A percentile compares a stretch with the other conserved stretches of the same genome.
Evolutionary conservation across 768 basidiomycete species (phyloP).

Genomic region (Mycena rebaudengoi): DNA sequence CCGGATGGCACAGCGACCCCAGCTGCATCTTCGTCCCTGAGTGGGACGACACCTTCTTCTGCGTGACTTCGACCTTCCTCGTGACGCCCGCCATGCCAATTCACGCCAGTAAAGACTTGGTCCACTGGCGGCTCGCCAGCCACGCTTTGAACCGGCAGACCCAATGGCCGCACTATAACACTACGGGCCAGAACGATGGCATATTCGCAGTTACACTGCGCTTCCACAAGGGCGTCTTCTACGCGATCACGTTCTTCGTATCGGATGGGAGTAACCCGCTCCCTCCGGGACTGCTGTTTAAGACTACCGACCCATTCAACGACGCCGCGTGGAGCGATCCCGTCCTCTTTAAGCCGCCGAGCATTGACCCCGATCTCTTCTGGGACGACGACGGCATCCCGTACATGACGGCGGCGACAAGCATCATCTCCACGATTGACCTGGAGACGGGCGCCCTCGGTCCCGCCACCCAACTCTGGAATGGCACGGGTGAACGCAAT

Average conservation of each 20-base stretch:
- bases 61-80: conserved; percentile 37
- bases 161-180: conserved; percentile 24
- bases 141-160: conserved; percentile 15
- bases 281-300: conserved; percentile 19
- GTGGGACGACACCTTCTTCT: conserved; percentile 35
- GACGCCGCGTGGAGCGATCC: conserved; percentile 22
- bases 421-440: conserved; percentile 29
- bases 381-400: conserved; percentile 21
- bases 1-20: conserved; percentile 35
- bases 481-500: conserved; percentile 15
- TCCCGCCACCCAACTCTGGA: conserved; percentile 13
- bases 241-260: conserved; percentile 22
- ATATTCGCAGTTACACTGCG: conserved; percentile 23
- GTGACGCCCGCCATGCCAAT: conserved; percentile 37
- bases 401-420: conserved; percentile 33
- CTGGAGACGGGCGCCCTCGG: conserved; percentile 24
- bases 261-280: conserved; percentile 19
- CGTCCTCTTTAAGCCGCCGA: conserved; percentile 6
- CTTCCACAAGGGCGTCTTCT: conserved; percentile 17
- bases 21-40: conserved; percentile 32
- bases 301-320: conserved; percentile 20
- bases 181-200: conserved; percentile 21
- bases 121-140: conserved; percentile 35
- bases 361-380: conserved; percentile 24
- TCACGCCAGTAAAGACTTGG: conserved; percentile 33